These are phyloP conservation scores for Luvunga scandens DNA, from an alignment of 345 rosid genomes.

Conservation along the genomic window DNA sequence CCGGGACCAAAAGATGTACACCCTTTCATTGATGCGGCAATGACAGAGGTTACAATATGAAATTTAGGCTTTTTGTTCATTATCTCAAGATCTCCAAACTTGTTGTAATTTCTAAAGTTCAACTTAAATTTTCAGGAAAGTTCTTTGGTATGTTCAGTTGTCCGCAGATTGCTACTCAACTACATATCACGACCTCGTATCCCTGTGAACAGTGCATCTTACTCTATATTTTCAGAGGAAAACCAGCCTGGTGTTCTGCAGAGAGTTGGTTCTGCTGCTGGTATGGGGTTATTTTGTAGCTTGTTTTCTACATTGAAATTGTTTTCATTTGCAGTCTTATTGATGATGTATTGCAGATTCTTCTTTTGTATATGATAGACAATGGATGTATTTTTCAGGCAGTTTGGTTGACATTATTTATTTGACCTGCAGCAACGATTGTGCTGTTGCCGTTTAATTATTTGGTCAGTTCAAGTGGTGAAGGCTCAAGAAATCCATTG, in stretches of 20 bases:
- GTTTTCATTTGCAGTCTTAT: constrained; percentile 12
- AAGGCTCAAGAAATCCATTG: constrained; percentile 57
- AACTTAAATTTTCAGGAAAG: constrained; percentile 52
- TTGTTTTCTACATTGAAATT: not conserved
- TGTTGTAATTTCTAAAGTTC: constrained; percentile 7
- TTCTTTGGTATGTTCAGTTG: constrained; percentile 61
- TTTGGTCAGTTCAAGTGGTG: constrained; percentile 66
- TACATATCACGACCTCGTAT: constrained; percentile 56
- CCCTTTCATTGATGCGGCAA: constrained; percentile 87
- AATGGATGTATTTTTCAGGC: not conserved
- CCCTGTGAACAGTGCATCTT: constrained; percentile 42
- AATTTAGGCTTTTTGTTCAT: constrained; percentile 9
- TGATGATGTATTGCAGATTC: not conserved
- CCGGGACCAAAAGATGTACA: constrained; percentile 73
- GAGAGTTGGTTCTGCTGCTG: constrained; percentile 90
- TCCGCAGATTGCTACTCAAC: constrained; percentile 63
- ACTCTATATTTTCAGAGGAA: constrained; percentile 52
- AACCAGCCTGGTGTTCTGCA: constrained; percentile 75
- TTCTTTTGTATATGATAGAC: not conserved
- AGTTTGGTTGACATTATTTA: constrained; percentile 19
- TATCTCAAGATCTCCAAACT: constrained; percentile 3
- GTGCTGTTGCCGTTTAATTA: constrained; percentile 84
- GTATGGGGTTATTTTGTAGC: constrained; percentile 39
- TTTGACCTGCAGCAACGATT: constrained; percentile 66
- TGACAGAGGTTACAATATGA: constrained; percentile 63